Evolutionary conservation across 1,284 basidiomycete species (phyloP), one percentile per base, ranked within the genome.

Genomic region (Polyporus tsugae): DNA sequence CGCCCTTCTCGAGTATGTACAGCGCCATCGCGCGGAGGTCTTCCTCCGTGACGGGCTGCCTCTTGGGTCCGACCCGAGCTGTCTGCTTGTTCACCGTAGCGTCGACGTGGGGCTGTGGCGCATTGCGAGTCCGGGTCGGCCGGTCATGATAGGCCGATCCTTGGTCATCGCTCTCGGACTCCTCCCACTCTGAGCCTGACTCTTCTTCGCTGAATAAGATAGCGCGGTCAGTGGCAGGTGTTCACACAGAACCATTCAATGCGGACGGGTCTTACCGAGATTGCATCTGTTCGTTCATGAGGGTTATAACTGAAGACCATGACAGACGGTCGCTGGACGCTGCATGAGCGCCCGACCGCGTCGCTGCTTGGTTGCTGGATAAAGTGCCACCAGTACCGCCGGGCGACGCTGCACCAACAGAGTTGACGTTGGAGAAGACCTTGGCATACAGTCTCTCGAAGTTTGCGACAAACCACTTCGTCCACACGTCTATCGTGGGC

Each of bases 21-120:
- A 35, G 35, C 55, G 55, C 55, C 55, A 58, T 58, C 35, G 55
- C 35, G 35, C 55, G 55, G n/a, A 58, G 55, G 35, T 58, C 55
- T 0, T 17, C 19, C 0, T 38, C 17, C 4, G 55, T 58, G 10
- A 58, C 55, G 1, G 35, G 52, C 52, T 11, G 13, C 9, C 19
- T 22, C 22, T 29, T 9, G 17, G 33, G 29, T 1, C 29, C 29
- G 29, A 29, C 29, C 29, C 29, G 29, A 29, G 29, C 29, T 29
- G 29, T 29, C 29, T 13, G 46, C 2, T 13, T 29, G 29, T 25
- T 49, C 22, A 1, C n/a, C 25, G 22, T 5, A 46, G 6, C 41
- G 11, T 13, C 22, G 10, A 25, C 11, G 10, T 10, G 11, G 22
- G 11, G 41, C 41, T 29, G 29, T 29, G 42, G 4, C 19, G 1